These are phyloP conservation scores for Plectosphaerella plurivora DNA, from an alignment of 2,329 filamentous ascomycete genomes.

Conservation along the genomic window DNA sequence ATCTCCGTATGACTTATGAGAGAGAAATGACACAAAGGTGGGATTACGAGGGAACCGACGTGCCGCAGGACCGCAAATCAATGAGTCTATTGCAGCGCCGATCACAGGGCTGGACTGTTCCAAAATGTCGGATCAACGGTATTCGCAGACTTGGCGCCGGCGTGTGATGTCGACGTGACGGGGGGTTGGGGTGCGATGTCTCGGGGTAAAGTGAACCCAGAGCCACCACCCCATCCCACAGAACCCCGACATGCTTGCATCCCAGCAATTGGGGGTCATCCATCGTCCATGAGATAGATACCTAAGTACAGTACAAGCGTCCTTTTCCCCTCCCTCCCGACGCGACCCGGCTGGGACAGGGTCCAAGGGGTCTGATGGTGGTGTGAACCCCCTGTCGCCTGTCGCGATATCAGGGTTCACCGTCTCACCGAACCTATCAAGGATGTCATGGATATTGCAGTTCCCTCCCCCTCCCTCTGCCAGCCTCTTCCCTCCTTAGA, in stretches of 20 bases:
- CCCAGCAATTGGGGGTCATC: neutral
- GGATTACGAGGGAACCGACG: no score
- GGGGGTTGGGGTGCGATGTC: neutral
- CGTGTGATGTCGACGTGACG: neutral
- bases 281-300: neutral
- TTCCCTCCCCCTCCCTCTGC: neutral
- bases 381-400: neutral
- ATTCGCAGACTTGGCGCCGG: neutral
- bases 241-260: no score
- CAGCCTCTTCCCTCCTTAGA: constrained; percentile 28
- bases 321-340: neutral
- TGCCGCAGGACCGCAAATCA: no score
- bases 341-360: no score
- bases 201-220: no score
- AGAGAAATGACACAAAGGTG: no score
- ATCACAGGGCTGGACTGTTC: neutral
- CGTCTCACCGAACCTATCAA: neutral
- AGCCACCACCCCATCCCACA: neutral
- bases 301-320: no score
- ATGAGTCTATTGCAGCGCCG: neutral
- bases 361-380: neutral
- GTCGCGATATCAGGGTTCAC: neutral
- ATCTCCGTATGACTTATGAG: neutral
- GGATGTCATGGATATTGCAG: neutral
- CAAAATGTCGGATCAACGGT: neutral